Base-by-base conservation (phyloP, 108 stramenopile species). In the Pseudonitzschia pungens region DNA sequence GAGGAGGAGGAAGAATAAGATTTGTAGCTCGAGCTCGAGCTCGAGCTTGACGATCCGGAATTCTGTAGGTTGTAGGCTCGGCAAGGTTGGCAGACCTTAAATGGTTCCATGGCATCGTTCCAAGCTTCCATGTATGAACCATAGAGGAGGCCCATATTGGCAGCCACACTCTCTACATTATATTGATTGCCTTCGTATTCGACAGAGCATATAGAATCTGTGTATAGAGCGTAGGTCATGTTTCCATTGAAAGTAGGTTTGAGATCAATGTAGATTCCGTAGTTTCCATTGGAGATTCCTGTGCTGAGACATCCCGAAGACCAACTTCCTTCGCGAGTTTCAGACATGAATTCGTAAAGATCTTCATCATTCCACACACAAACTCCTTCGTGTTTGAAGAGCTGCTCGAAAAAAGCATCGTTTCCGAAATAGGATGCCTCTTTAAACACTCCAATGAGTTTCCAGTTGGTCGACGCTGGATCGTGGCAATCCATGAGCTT, bases 361-460 rank as follows among this genome's bases (percentile, higher is more conserved):
- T 72, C 58, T 9, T 78, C 71, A 31, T 78, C 71, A 45, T 78
- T 74, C 88, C 85, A 86, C 22, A 83, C 48, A 58, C 85, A 86
- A 12, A 77, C 63, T 26, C 81, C 85, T 53, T 84, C 82, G 67
- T 89, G 88, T 62, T 89, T 86, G 70, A 89, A 86, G 16, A 89
- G 85, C 58, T 86, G 88, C 55, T 86, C 85, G 53, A 86, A 83
- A 63, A 78, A 86, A 20, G 75, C 82, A 64, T 86, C 75, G 12
- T 65, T 56, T 53, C 79, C 79, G 53, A 72, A 79, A 44, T 68
- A 81, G 41, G 67, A 69, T 18, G 76, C 63, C 45, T 85, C 78
- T 68, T 86, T 89, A 85, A 82, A 86, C 65, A 89, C 71, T 52
- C 85, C 85, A 20, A 89, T 68, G 15, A 86, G 72, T 22, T 75